Conservation (phyloP, 2,329 filamentous ascomycete species). For the Zymoseptoria tritici region DNA sequence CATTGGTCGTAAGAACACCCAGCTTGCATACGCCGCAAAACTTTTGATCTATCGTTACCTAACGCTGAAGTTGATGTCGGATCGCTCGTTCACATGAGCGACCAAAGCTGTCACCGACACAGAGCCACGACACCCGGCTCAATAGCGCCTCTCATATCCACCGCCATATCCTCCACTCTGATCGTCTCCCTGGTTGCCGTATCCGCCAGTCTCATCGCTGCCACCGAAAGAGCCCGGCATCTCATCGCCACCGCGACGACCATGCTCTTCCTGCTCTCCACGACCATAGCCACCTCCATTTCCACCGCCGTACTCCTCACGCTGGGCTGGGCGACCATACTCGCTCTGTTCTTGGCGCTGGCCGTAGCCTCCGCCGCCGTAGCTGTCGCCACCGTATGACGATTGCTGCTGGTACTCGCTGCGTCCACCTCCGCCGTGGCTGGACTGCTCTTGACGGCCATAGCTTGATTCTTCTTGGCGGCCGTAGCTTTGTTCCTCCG, state of each 20-base stretch:
- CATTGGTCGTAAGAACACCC: no score
- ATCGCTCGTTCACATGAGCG: no score
- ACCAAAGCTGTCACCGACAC: no score
- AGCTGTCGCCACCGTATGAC: slow-evolving; percentile 5
- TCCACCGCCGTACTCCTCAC: slow-evolving; percentile 6
- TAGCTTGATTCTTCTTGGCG: slow-evolving; percentile 2
- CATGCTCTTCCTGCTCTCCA: slow-evolving; percentile 9
- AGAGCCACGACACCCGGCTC: not conserved
- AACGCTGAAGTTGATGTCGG: not conserved
- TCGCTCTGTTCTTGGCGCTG: slow-evolving; percentile 6
- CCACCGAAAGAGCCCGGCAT: slow-evolving; percentile 7
- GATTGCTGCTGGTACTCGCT: slow-evolving; percentile 2
- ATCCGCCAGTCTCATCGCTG: slow-evolving; percentile 7
- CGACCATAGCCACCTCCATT: slow-evolving; percentile 7
- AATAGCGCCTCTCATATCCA: not conserved
- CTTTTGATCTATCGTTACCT: not conserved
- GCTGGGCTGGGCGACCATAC: slow-evolving; percentile 2
- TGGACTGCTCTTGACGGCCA: slow-evolving; percentile 5
- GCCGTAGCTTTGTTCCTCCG: slow-evolving; percentile 3
- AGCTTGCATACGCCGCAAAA: no score
- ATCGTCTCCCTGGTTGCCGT: slow-evolving; percentile 6
- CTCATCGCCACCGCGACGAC: slow-evolving; percentile 8
- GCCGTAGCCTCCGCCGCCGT: slow-evolving; percentile 9
- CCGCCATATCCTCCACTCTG: slow-evolving; percentile 1
- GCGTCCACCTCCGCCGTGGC: slow-evolving; percentile 12